A percentile compares a stretch with the other conserved stretches of the same genome.
phyloP scores from a whole-genome alignment of 768 basidiomycete genomes.

The Mycena filopes region DNA sequence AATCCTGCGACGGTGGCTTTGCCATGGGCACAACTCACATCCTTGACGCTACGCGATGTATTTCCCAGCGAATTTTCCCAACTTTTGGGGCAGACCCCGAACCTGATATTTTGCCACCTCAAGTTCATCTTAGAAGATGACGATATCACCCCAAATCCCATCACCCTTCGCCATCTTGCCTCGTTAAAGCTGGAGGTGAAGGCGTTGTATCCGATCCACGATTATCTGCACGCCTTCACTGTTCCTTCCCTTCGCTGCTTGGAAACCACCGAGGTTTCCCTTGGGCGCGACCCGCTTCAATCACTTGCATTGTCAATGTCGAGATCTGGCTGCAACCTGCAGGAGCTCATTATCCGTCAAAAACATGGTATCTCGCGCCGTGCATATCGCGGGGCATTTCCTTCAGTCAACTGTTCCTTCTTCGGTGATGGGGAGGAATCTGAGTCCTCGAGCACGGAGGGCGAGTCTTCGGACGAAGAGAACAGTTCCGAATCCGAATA shows the following conservation, averaged over 20 bases:
- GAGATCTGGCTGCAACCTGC: background rate
- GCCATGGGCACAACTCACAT: background rate
- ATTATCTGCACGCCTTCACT: too few relatives aligned
- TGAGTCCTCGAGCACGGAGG: too few relatives aligned
- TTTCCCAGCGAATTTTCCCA: background rate
- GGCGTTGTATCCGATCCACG: too few relatives aligned
- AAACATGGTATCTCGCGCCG: background rate
- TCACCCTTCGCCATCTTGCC: background rate
- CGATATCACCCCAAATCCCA: background rate
- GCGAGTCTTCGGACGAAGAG: too few relatives aligned
- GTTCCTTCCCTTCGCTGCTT: background rate
- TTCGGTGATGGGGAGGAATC: too few relatives aligned
- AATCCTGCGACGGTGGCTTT: background rate
- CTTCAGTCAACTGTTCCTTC: too few relatives aligned
- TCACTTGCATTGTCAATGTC: too few relatives aligned
- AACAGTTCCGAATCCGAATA: too few relatives aligned
- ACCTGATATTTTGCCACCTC: background rate
- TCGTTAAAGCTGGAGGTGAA: background rate
- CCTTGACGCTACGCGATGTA: background rate
- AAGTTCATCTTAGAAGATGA: background rate
- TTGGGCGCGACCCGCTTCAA: background rate
- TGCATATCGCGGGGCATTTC: background rate
- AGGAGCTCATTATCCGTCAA: background rate
- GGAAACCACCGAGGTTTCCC: background rate
- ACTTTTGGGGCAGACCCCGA: background rate